Conservation (phyloP, 2,329 filamentous ascomycete genomes). For the Nothopassalora personata region DNA sequence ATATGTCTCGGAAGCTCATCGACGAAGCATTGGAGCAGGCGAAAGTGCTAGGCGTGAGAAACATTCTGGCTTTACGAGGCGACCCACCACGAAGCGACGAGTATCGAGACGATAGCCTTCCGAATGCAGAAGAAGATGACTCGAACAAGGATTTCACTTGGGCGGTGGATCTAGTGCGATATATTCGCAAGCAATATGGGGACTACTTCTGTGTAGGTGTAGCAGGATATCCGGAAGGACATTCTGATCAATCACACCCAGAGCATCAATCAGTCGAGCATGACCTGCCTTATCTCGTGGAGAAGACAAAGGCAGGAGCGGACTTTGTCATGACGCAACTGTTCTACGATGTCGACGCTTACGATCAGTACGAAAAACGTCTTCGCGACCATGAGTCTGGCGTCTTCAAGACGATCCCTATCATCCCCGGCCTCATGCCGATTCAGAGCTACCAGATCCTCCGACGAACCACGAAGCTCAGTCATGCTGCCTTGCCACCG, state of each 20-base stretch:
- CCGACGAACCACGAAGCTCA: conserved; percentile 87
- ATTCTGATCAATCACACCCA: conserved; percentile 84
- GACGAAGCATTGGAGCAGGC: conserved; percentile 88
- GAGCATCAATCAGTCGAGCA: conserved; percentile 60
- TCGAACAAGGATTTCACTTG: conserved; percentile 77
- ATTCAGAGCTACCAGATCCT: conserved; percentile 97
- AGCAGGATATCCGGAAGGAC: conserved; percentile 90
- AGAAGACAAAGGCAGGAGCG: conserved; percentile 85
- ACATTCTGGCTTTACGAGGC: conserved; percentile 85
- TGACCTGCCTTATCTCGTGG: conserved; percentile 81
- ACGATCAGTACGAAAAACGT: conserved; percentile 69
- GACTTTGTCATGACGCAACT: conserved; percentile 99
- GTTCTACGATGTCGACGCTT: conserved; percentile 86
- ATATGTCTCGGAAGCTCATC: conserved; percentile 82
- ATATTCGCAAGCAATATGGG: conserved; percentile 79
- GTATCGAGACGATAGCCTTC: conserved; percentile 62
- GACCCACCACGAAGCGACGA: conserved; percentile 87
- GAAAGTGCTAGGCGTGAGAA: conserved; percentile 83
- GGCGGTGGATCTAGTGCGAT: conserved; percentile 81
- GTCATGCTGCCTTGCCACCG: conserved; percentile 75
- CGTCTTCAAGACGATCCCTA: conserved; percentile 76
- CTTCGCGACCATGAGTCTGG: conserved; percentile 78
- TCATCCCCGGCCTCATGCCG: conserved; percentile 94
- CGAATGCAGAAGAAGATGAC: conserved; percentile 53
- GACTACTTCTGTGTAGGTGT: conserved; percentile 97